Conservation (phyloP, 2,329 filamentous ascomycete genomes). For the Phyllosticta citrichinensis region DNA sequence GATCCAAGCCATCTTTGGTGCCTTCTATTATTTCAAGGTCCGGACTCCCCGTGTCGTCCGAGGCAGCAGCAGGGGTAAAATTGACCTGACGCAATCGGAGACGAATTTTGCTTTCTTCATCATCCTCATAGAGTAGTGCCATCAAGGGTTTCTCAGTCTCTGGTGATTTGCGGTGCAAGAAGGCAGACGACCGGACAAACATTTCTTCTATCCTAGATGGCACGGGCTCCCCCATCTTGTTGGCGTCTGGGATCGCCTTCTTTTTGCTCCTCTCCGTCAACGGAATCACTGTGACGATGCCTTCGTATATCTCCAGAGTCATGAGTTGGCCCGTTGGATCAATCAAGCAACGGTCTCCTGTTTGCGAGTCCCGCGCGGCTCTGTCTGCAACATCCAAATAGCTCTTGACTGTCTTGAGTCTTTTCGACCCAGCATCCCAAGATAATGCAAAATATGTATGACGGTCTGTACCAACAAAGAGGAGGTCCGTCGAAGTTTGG, state of each 20-base stretch:
- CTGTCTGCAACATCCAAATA: slow-evolving; percentile 52
- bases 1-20: slow-evolving; percentile 45
- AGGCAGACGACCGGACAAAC: slow-evolving; percentile 55
- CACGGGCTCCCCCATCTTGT: slow-evolving; percentile 51
- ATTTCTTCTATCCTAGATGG: slow-evolving; percentile 56
- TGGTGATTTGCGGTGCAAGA: slow-evolving; percentile 45
- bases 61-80: slow-evolving; percentile 34
- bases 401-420: slow-evolving; percentile 47
- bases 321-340: slow-evolving; percentile 67
- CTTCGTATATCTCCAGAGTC: slow-evolving; percentile 59
- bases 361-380: slow-evolving; percentile 63
- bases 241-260: slow-evolving; percentile 40
- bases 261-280: slow-evolving; percentile 46
- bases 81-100: slow-evolving; percentile 47
- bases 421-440: slow-evolving; percentile 57
- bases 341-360: slow-evolving; percentile 70
- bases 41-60: slow-evolving; percentile 38
- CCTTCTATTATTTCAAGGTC: slow-evolving; percentile 44
- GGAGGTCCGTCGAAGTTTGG: slow-evolving; percentile 64
- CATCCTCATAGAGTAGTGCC: slow-evolving; percentile 57
- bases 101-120: slow-evolving; percentile 41
- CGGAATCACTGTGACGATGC: slow-evolving; percentile 54
- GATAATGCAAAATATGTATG: slow-evolving; percentile 83
- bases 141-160: slow-evolving; percentile 46
- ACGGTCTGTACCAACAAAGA: slow-evolving; percentile 86